These are phyloP conservation scores for Juncus effusus DNA, from an alignment of 176 grass and related monocot genomes.

Conservation along the genomic window DNA sequence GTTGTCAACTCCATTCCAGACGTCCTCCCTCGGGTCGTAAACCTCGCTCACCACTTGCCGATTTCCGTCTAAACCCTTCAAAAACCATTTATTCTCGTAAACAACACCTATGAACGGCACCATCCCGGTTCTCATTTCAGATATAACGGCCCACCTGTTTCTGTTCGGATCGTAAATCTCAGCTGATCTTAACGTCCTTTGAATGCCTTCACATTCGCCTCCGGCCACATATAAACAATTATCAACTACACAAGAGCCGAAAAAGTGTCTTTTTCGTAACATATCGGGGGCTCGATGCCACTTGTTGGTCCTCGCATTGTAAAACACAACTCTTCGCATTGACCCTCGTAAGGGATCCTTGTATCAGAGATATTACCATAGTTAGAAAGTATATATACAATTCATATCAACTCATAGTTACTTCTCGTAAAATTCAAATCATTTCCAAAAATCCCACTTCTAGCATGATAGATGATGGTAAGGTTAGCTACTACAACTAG, in stretches of 20 bases:
- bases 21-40: constrained; percentile 57
- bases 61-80: constrained; percentile 76
- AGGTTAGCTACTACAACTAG: no score
- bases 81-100: constrained; percentile 82
- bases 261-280: constrained; percentile 77
- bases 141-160: constrained; percentile 73
- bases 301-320: constrained; percentile 84
- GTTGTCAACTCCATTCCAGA: constrained; percentile 49
- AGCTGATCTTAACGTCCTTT: constrained; percentile 66
- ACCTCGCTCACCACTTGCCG: constrained; percentile 61
- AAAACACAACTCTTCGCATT: constrained; percentile 89
- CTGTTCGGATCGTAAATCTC: constrained; percentile 78
- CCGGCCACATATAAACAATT: constrained; percentile 92
- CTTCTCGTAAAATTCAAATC: no score
- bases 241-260: constrained; percentile 79
- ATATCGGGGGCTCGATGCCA: constrained; percentile 90
- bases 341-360: constrained; percentile 55
- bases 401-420: no score
- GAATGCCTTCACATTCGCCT: constrained; percentile 83
- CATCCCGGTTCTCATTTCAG: constrained; percentile 80
- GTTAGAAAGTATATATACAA: no score
- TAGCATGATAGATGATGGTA: no score
- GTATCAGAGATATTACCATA: no score
- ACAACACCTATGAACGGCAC: constrained; percentile 83
- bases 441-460: no score